Evolutionary conservation across 768 basidiomycete genomes (phyloP).

Genomic region (Punctularia strigosozonata): DNA sequence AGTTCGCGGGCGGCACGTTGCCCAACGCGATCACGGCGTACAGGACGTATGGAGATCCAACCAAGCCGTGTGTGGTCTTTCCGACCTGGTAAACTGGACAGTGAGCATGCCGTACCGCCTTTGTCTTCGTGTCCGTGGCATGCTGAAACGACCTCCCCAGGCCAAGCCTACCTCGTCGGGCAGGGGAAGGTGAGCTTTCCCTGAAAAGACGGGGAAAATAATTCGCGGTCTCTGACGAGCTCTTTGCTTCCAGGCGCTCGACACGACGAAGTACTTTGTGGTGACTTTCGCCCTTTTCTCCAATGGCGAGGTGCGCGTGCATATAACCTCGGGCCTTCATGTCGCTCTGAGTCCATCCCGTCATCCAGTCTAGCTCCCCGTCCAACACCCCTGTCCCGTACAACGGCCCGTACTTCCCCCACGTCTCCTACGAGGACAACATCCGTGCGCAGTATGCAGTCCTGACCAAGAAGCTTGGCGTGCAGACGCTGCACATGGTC

Average conservation of each 20-base stretch:
- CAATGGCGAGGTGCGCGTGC: conserved; percentile 38
- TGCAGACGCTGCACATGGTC: conserved; percentile 12
- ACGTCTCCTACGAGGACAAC: conserved; percentile 18
- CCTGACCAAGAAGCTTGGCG: conserved; percentile 12
- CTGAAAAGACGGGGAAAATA: no score
- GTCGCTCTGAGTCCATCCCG: not conserved
- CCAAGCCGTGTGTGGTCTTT: conserved; percentile 45
- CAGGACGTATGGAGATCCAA: conserved; percentile 37
- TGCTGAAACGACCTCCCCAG: no score
- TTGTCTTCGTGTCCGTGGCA: no score
- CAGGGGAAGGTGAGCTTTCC: conserved; percentile 36
- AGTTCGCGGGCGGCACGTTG: conserved; percentile 37
- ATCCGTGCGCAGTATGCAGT: conserved; percentile 16
- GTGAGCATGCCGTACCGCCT: conserved; percentile 21
- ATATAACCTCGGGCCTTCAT: not conserved
- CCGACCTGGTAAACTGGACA: conserved; percentile 45
- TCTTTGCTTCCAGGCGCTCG: conserved; percentile 25
- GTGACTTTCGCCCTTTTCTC: conserved; percentile 48
- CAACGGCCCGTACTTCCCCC: conserved; percentile 20
- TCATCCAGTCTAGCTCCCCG: conserved; percentile 18
- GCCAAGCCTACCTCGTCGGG: conserved; percentile 35
- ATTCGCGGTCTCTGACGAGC: no score
- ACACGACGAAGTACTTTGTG: conserved; percentile 39
- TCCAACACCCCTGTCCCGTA: conserved; percentile 20
- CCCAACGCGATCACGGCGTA: conserved; percentile 49